Evolutionary conservation across 805 yeast species (phyloP).

Genomic region (Candida takata): DNA sequence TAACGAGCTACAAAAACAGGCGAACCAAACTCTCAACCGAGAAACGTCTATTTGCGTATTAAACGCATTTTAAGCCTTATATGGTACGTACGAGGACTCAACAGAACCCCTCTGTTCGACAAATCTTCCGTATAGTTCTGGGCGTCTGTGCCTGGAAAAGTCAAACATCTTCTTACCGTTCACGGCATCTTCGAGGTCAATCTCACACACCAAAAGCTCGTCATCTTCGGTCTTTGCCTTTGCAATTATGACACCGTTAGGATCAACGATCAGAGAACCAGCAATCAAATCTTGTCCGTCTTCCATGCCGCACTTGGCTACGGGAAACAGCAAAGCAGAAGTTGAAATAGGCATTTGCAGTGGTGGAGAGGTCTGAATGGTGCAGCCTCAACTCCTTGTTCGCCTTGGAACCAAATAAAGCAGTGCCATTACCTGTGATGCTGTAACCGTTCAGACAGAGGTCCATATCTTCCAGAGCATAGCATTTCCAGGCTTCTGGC

Average conservation of each 20-base stretch:
- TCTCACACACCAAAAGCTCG: slow-evolving; percentile 27
- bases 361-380: slow-evolving; percentile 29
- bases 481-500: slow-evolving; percentile 36
- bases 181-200: slow-evolving; percentile 30
- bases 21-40: too few species aligned
- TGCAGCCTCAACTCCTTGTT: slow-evolving; percentile 26
- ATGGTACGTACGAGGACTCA: slow-evolving; percentile 14
- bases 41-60: too few species aligned
- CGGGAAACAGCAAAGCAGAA: slow-evolving; percentile 29
- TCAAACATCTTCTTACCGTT: slow-evolving; percentile 32
- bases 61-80: too few species aligned
- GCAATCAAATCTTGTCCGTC: slow-evolving; percentile 31
- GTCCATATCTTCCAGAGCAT: slow-evolving; percentile 35
- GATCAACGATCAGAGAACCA: slow-evolving; percentile 31
- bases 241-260: slow-evolving; percentile 29
- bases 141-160: slow-evolving; percentile 32
- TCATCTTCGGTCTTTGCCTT: slow-evolving; percentile 31
- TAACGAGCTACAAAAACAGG: too few species aligned
- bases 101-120: slow-evolving; percentile 25
- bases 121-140: slow-evolving; percentile 27
- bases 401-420: slow-evolving; percentile 27
- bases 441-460: slow-evolving; percentile 32
- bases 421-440: slow-evolving; percentile 30
- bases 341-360: slow-evolving; percentile 30
- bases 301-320: slow-evolving; percentile 31